A percentile compares a stretch with the other conserved stretches of the same genome.
These are phyloP conservation scores for Tulasnella sp. DNA, from an alignment of 768 basidiomycete genomes.

Conservation along the genomic window DNA sequence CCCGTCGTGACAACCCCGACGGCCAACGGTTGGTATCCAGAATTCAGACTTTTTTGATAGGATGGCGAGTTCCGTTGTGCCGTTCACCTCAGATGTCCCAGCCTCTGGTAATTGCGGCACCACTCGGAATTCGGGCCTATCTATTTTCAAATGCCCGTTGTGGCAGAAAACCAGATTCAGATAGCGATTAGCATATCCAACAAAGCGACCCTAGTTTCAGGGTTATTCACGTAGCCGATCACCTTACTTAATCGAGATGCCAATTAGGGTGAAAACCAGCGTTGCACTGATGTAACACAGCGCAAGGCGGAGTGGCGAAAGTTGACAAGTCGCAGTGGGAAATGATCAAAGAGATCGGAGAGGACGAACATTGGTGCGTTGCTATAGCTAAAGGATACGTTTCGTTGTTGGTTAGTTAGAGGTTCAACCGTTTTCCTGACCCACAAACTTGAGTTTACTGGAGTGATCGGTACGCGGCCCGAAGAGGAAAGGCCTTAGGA, in stretches of 20 bases:
- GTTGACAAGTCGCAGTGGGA: no score
- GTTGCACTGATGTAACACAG: neutral
- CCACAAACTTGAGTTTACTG: neutral
- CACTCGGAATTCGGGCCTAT: neutral
- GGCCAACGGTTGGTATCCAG: neutral
- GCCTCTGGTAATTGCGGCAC: neutral
- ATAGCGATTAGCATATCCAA: neutral
- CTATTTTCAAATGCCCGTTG: neutral
- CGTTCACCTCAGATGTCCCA: constrained; percentile 2
- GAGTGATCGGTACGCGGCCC: neutral
- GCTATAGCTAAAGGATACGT: neutral
- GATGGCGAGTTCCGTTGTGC: neutral
- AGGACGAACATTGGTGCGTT: neutral
- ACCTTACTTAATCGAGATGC: constrained; percentile 2
- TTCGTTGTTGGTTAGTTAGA: no score
- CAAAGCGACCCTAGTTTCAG: neutral
- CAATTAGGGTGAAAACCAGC: neutral
- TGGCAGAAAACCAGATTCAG: neutral
- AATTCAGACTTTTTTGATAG: neutral
- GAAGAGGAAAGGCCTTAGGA: neutral
- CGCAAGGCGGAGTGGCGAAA: neutral
- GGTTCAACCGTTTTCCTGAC: neutral
- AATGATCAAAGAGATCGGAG: no score
- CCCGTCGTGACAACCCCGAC: neutral
- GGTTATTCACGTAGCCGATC: neutral